These are phyloP conservation scores for Quercus phellos DNA, from an alignment of 331 rosid genomes.

Conservation along the genomic window DNA sequence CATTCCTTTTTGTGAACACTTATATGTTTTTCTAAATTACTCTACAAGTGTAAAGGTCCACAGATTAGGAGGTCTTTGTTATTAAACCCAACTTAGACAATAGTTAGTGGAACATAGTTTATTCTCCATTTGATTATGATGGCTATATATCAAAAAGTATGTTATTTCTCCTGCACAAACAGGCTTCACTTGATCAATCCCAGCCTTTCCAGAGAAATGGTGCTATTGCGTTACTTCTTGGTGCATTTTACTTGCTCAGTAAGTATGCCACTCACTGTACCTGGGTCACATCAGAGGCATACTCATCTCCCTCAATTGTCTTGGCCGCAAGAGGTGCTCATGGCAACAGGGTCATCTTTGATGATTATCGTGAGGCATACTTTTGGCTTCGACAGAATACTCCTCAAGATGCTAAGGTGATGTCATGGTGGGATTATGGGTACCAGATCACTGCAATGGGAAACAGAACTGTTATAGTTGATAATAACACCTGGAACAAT, in stretches of 20 bases:
- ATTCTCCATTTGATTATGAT: not conserved
- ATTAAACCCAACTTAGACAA: not conserved
- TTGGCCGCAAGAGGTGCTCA: constrained; percentile 98
- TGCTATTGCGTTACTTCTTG: constrained; percentile 71
- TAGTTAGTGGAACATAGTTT: not conserved
- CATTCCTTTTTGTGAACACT: not conserved
- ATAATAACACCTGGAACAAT: constrained; percentile 98
- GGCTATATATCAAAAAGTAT: constrained; percentile 4
- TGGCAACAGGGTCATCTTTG: constrained; percentile 92
- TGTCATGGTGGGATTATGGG: constrained; percentile 99
- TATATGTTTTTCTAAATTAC: not conserved
- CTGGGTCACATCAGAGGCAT: constrained; percentile 99
- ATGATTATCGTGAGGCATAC: constrained; percentile 99
- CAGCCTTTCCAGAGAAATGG: constrained; percentile 95
- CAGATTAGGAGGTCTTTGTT: not conserved
- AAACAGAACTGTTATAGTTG: constrained; percentile 97
- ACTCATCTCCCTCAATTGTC: constrained; percentile 99
- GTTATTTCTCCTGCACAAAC: constrained; percentile 29
- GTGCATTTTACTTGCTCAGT: constrained; percentile 92
- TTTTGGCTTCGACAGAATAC: constrained; percentile 98
- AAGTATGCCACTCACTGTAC: constrained; percentile 94
- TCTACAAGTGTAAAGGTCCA: not conserved
- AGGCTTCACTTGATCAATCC: constrained; percentile 83
- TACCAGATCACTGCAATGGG: constrained; percentile 99
- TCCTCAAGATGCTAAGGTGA: constrained; percentile 90